Base-by-base conservation (phyloP, 345 rosid genomes). In the Ceriops decandra region DNA sequence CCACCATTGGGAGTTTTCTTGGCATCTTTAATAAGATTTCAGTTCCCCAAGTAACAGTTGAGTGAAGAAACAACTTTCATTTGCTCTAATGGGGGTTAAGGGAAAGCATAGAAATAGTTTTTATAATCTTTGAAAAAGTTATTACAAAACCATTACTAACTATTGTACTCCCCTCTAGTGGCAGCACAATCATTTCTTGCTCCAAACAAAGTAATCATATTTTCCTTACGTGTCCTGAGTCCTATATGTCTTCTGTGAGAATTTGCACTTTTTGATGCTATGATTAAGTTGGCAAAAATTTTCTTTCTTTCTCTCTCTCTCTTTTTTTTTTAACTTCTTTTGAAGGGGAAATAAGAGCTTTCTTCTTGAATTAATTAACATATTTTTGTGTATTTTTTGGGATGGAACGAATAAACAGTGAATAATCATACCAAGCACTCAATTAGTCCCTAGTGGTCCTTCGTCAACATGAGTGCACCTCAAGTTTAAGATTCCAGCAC, bases 401-500 rank as follows among this genome's bases (percentile, higher is more conserved):
- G 19, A 15, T 13, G 47, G 49, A 42, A 13, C 22, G 30, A 22
- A 56, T 56, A 24, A 56, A 56, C 30, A 8, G 16, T 56, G 28
- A 56, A 27, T 27, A 56, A 24, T 21, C 28, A 15, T 56, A 24
- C 59, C 59, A 24, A 56, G 22, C 59, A 56, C 17, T 56, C 68
- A 59, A 69, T 62, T 69, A 66, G 58, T 72, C 57, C 24, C 10
- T n/a, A 17, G 79, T 36, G 76, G 62, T 57, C 66, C 72, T 64
- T 31, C 42, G 49, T 38, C 42, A 52, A 2, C 16, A 67, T 74
- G 79, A 74, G 81, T 74, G 78, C 38, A 56, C 80, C 80, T 42
- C 46, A 80, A 71, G 81, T 77, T 77, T 64, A 33, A 74, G 4
- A 64, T 33, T 74, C 81, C 84, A 81, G 75, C 79, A 56, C 81